Conservation (phyloP, 768 basidiomycete genomes). For the Boletus coccyginus region DNA sequence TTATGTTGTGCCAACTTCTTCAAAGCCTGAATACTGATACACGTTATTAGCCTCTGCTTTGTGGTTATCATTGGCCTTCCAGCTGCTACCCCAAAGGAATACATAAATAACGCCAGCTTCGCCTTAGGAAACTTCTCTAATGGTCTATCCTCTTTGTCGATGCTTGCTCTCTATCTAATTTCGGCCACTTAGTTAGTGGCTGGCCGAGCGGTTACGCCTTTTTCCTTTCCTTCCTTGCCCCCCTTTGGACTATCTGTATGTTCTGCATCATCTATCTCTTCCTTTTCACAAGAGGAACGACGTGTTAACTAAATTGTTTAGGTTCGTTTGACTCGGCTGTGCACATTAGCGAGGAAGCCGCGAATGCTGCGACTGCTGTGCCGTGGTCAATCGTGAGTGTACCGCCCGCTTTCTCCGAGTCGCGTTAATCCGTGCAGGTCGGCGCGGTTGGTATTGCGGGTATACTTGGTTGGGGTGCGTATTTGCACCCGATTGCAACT, state of each 20-base stretch:
- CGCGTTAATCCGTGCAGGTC: slow-evolving; percentile 18
- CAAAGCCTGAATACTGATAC: background rate
- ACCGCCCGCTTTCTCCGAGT: background rate
- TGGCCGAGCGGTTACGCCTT: slow-evolving; percentile 52
- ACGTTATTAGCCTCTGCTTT: slow-evolving; percentile 16
- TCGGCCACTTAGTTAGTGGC: slow-evolving; percentile 29
- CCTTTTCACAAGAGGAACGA: background rate
- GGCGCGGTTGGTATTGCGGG: slow-evolving; percentile 42
- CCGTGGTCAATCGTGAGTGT: slow-evolving; percentile 54
- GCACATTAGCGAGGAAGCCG: slow-evolving; percentile 54
- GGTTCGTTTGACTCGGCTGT: slow-evolving; percentile 49
- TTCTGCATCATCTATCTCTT: background rate
- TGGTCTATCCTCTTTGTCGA: slow-evolving; percentile 32
- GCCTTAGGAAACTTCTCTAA: slow-evolving; percentile 64
- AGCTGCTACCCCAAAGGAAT: slow-evolving; percentile 54
- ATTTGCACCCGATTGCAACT: background rate
- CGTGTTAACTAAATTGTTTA: slow-evolving; percentile 9
- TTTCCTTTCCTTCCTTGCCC: slow-evolving; percentile 49
- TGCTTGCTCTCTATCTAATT: background rate
- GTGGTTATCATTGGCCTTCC: slow-evolving; percentile 61
- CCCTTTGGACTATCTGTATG: slow-evolving; percentile 46
- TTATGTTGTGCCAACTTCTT: no score
- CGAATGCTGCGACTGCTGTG: slow-evolving; percentile 53
- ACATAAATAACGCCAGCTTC: slow-evolving; percentile 57
- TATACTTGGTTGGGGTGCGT: slow-evolving; percentile 46